phyloP scores from a whole-genome alignment of 345 rosid species.

The Pugionium cornutum region DNA sequence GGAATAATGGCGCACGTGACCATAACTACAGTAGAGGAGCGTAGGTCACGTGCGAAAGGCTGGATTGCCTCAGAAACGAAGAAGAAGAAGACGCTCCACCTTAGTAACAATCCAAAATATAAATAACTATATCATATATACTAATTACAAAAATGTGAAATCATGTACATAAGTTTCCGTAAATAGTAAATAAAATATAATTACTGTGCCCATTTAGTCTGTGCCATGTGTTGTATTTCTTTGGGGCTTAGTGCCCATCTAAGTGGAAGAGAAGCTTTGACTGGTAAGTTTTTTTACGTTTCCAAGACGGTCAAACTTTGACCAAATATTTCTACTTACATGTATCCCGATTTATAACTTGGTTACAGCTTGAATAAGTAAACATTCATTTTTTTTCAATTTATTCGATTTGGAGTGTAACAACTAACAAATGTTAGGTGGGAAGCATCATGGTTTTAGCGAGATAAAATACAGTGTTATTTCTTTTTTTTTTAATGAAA shows the following conservation, averaged over 20 bases:
- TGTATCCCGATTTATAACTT: conserved; percentile 32
- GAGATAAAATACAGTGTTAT: not conserved
- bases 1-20: conserved; percentile 58
- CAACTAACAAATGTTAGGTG: conserved; percentile 38
- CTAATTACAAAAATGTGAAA: too few relatives aligned
- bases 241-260: conserved; percentile 43
- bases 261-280: conserved; percentile 44
- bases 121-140: conserved; percentile 10
- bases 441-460: conserved; percentile 32
- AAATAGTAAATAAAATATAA: conserved; percentile 16
- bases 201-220: conserved; percentile 29
- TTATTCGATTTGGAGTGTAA: conserved; percentile 17
- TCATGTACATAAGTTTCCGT: conserved; percentile 19
- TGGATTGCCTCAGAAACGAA: conserved; percentile 44
- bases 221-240: conserved; percentile 24
- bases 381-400: not conserved
- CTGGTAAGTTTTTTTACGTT: conserved; percentile 34
- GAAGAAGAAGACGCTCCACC: conserved; percentile 48
- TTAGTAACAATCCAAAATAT: conserved; percentile 33
- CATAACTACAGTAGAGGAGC: conserved; percentile 64
- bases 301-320: conserved; percentile 43
- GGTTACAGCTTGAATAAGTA: conserved; percentile 33
- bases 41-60: conserved; percentile 72
- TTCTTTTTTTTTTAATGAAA: not conserved
- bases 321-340: conserved; percentile 36